Conservation (phyloP, 176 grass and related monocot species). For the Stipa capillata region DNA sequence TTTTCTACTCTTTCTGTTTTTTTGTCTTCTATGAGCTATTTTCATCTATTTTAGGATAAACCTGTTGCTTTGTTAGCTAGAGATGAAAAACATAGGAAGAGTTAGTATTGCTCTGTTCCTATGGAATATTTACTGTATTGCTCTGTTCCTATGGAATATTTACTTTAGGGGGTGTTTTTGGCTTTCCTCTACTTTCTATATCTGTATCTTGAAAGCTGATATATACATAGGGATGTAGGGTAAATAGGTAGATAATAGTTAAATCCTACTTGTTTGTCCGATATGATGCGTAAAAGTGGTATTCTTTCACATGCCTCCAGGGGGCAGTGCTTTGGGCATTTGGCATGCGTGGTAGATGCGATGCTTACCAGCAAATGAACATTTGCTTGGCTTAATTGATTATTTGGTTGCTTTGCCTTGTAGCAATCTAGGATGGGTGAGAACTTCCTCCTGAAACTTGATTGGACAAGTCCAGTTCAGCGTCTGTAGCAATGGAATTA, state of each 20-base stretch:
- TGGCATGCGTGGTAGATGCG: neutral
- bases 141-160: neutral
- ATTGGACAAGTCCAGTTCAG: neutral
- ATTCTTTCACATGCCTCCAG: no score
- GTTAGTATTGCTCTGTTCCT: no score
- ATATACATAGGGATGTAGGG: no score
- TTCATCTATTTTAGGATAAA: neutral
- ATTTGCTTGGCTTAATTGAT: neutral
- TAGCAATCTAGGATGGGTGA: neutral
- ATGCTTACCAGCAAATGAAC: neutral
- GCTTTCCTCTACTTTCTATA: neutral
- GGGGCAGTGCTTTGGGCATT: no score
- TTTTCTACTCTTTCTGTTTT: neutral
- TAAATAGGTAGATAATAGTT: no score
- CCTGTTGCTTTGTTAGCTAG: neutral
- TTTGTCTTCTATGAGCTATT: neutral
- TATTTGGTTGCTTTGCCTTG: neutral
- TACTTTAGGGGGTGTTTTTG: neutral
- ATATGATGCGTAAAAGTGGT: neutral
- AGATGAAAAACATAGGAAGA: neutral
- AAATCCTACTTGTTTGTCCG: neutral
- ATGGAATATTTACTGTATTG: no score
- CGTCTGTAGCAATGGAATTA: neutral
- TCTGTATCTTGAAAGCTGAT: neutral
- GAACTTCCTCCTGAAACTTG: neutral